Base-by-base conservation (phyloP, 805 yeast genomes). In the Sporopachydermia quercuum region DNA sequence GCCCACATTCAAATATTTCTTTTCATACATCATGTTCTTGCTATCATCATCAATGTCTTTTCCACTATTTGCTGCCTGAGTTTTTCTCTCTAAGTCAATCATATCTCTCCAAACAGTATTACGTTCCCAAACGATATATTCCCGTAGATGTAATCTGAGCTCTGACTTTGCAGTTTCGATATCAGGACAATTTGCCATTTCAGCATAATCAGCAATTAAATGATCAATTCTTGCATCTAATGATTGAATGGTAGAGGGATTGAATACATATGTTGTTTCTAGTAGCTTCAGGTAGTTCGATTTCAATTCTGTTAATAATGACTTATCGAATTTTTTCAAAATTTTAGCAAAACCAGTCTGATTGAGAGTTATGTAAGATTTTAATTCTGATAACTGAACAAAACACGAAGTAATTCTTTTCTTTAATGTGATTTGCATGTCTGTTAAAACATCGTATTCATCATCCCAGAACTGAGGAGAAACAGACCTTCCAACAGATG, bases 71-170 rank as follows among this genome's bases (percentile, higher is more conserved):
- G 87, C 86, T 15, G 84, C 85, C 50, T 86, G 89, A 1, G 87
- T 66, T 50, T 82, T 82, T 48, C 95, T 71, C 55, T 87, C 96
- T 49, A 87, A 60, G 16, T 91, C 89, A 54, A 89, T 79, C 79
- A 89, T 78, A 57, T 89, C 96, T 54, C 91, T 78, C 98, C 98
- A 89, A 18, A 89, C 96, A 0, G 96, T 89, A 56, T 86, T 86
- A 57, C 98, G 71, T 60, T 89, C 97, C 93, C 96, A 89, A 15
- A 87, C 95, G 27, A 89, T 82, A 56, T 89, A 94, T 51, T 89
- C 98, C 46, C 96, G 68, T 46, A 89, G 60, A 61, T 74, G 70
- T 43, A 71, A 52, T 40, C 68, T 60, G 35, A 76, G 57, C 57
- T 67, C 74, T 34, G 54, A 50, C 40, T 61, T 62, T 1, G 87